These are phyloP conservation scores for Diatrype stigma DNA, from an alignment of 2,329 filamentous ascomycete genomes.

Conservation along the genomic window DNA sequence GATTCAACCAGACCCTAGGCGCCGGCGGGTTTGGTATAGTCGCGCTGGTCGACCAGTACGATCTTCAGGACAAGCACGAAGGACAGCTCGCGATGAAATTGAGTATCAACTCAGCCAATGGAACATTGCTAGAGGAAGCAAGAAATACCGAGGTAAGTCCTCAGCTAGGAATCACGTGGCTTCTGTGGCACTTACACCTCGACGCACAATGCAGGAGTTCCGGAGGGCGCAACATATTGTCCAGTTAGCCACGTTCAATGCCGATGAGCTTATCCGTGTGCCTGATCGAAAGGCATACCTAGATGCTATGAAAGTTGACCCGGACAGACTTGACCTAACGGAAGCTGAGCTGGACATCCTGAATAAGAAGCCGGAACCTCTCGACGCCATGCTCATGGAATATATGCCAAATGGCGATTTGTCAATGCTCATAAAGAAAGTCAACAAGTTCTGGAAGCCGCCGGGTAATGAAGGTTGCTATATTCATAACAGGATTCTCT, in stretches of 20 bases:
- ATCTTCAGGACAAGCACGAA: not conserved
- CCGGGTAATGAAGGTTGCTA: no score
- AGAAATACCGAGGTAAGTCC: no score
- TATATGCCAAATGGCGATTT: constrained; percentile 14
- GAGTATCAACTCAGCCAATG: not conserved
- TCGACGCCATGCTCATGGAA: constrained; percentile 9
- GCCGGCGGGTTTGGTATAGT: not conserved
- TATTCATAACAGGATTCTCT: constrained; percentile 11
- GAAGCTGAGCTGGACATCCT: not conserved
- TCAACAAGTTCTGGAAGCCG: not conserved
- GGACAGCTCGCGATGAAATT: not conserved
- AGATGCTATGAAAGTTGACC: not conserved
- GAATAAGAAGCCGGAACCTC: not conserved
- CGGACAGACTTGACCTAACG: constrained; percentile 1
- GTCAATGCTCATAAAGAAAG: constrained; percentile 2
- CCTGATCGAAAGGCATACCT: not conserved
- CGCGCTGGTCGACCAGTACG: not conserved
- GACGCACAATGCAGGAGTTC: not conserved
- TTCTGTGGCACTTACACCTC: not conserved
- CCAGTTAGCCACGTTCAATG: not conserved
- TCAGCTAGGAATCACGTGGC: not conserved
- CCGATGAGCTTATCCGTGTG: not conserved
- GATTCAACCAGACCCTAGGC: not conserved
- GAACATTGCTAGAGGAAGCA: not conserved
- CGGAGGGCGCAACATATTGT: not conserved